Evolutionary conservation across 176 grass and related monocot genomes (phyloP), one percentile per base, ranked within the genome.

Genomic region (Oryza australiensis): DNA sequence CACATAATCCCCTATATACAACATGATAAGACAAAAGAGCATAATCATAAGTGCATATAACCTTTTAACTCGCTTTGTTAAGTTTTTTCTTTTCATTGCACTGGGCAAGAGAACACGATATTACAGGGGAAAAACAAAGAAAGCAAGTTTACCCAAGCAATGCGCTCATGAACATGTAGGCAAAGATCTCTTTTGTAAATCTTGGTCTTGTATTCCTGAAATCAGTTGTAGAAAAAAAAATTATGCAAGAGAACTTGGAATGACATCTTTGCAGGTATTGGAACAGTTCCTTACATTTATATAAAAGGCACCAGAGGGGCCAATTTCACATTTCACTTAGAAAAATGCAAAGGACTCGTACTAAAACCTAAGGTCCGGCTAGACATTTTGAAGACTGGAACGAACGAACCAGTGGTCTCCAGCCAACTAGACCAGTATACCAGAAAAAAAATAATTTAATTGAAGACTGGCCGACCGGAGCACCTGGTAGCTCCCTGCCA

Each of bases 181-280:
- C 78, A 70, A 89, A 89, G 55, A 92, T 94, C 76, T 94, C 84
- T 27, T 15, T 41, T 51, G 92, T 92, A 27, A 94, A 80, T 75
- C 75, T 89, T 7, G 92, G 89, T 66, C 92, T 86, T 71, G 45
- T 67, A 42, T 90, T 92, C 92, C 92, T 94, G 74, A 65, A 88
- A 78, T 24, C 51, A 55, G 22, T 55, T 22, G 55, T 73, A 83
- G 1, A 34, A 26, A 24, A 20, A 72, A 76, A 73, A 4, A 26
- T 45, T 53, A 64, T 30, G 75, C 18, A 66, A 34, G 30, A 14
- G 30, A 82, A 69, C 38, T 57, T 33, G 49, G 26, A 62, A 23
- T 40, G 33, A 67, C 26, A 82, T 35, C 2, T 62, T 74, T 48
- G 53, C 32, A 49, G 12, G 32, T 27, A 40, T 22, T 23, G 55